Evolutionary conservation across 176 grass and related monocot species (phyloP).

Genomic region (Thinopyrum elongatum): DNA sequence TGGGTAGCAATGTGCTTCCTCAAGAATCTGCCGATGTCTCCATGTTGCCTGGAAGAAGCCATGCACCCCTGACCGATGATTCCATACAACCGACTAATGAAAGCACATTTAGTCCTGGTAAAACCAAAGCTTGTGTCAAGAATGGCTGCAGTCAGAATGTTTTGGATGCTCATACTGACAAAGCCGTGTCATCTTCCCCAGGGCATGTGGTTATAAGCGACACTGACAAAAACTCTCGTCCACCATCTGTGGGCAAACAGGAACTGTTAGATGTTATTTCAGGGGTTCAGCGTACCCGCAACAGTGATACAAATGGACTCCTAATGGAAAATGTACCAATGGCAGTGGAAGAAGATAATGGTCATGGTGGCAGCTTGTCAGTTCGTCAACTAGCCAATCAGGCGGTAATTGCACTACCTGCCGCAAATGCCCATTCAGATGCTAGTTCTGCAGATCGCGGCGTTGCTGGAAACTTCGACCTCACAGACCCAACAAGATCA

Average conservation of each 20-base stretch:
- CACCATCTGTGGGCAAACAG: conserved; percentile 28
- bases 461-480: conserved; percentile 33
- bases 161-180: conserved; percentile 28
- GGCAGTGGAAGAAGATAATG: conserved; percentile 34
- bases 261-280: conserved; percentile 15
- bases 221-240: conserved; percentile 25
- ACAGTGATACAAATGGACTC: conserved; percentile 24
- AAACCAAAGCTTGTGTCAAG: conserved; percentile 34
- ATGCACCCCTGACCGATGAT: conserved; percentile 21
- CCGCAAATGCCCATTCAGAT: conserved; percentile 56
- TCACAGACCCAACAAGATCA: conserved; percentile 25
- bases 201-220: conserved; percentile 26
- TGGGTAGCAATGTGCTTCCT: conserved; percentile 34
- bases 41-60: conserved; percentile 21
- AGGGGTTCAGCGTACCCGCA: conserved; percentile 25
- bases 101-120: conserved; percentile 21
- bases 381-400: conserved; percentile 38
- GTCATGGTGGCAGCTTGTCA: conserved; percentile 37
- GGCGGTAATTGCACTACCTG: conserved; percentile 18
- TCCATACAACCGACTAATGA: conserved; percentile 37
- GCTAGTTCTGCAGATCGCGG: conserved; percentile 33
- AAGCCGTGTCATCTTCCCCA: conserved; percentile 22
- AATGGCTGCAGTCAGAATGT: conserved; percentile 25
- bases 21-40: conserved; percentile 40
- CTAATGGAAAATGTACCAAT: conserved; percentile 26